phyloP scores from a whole-genome alignment of 2,329 filamentous ascomycete genomes.

The Didymella pomorum region DNA sequence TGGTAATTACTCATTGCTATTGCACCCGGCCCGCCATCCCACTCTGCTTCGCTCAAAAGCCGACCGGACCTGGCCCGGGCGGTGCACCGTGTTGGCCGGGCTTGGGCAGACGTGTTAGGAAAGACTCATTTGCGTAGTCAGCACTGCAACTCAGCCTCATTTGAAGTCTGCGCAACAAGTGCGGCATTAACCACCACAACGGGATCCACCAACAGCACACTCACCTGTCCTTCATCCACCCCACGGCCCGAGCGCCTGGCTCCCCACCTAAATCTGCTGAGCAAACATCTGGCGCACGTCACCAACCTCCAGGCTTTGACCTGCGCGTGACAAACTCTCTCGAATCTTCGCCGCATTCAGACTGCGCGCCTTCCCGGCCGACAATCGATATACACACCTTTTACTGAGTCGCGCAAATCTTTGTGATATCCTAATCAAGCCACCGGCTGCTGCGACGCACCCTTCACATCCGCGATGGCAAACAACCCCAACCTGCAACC shows the following conservation, averaged over 20 bases:
- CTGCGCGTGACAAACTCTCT: conserved; percentile 16
- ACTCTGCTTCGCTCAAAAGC: conserved; percentile 23
- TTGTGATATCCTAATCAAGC: conserved; percentile 6
- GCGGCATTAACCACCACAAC: conserved; percentile 22
- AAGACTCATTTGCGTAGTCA: conserved; percentile 21
- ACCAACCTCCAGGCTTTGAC: conserved; percentile 14
- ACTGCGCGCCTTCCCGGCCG: conserved; percentile 22
- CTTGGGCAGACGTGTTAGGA: conserved; percentile 11
- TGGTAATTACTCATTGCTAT: conserved; percentile 26
- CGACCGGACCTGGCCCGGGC: conserved; percentile 18
- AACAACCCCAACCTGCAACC: conserved; percentile 45
- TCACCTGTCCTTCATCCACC: conserved; percentile 19
- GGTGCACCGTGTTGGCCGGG: conserved; percentile 16
- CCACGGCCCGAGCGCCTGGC: conserved; percentile 21
- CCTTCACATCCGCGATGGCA: conserved; percentile 26
- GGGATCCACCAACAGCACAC: conserved; percentile 16
- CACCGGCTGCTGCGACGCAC: conserved; percentile 14
- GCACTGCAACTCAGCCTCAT: conserved; percentile 20
- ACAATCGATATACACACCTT: conserved; percentile 12
- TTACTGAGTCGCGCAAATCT: conserved; percentile 15
- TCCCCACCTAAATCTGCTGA: conserved; percentile 20
- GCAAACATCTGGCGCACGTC: conserved; percentile 14
- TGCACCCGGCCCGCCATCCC: conserved; percentile 22
- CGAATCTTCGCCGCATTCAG: conserved; percentile 15
- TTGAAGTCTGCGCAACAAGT: conserved; percentile 12